phyloP scores from a whole-genome alignment of 169 alveolate species.

The Plasmodium berghei region DNA sequence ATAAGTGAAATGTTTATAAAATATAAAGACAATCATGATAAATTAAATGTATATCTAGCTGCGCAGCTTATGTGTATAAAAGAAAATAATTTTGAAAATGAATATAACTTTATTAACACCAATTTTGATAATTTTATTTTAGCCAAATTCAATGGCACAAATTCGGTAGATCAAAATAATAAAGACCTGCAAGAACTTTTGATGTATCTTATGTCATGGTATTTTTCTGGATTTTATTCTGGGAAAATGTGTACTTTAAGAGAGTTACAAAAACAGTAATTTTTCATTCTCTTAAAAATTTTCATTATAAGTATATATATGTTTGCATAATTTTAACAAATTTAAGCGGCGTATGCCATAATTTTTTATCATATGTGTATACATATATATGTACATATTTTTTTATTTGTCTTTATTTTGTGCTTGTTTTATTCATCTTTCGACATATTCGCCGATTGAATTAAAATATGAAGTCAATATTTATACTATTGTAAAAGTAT shows the following conservation, averaged over 20 bases:
- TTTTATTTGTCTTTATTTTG: too few species aligned
- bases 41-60: constrained; percentile 38
- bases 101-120: constrained; percentile 24
- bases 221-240: constrained; percentile 74
- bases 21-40: constrained; percentile 29
- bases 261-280: constrained; percentile 37
- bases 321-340: background rate
- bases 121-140: constrained; percentile 53
- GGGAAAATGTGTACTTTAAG: constrained; percentile 65
- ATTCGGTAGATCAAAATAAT: constrained; percentile 14
- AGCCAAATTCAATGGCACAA: constrained; percentile 42
- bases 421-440: too few species aligned
- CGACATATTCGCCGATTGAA: too few species aligned
- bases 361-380: too few species aligned
- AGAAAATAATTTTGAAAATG: constrained; percentile 49
- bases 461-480: too few species aligned
- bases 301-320: constrained; percentile 21
- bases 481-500: too few species aligned
- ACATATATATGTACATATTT: too few species aligned
- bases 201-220: constrained; percentile 77
- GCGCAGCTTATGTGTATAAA: constrained; percentile 60
- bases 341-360: background rate
- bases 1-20: constrained; percentile 62
- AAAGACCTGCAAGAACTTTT: constrained; percentile 55
- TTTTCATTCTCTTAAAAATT: constrained; percentile 12